Conservation (phyloP, 169 alveolate genomes). For the Ichthyophthirius multifiliis region DNA sequence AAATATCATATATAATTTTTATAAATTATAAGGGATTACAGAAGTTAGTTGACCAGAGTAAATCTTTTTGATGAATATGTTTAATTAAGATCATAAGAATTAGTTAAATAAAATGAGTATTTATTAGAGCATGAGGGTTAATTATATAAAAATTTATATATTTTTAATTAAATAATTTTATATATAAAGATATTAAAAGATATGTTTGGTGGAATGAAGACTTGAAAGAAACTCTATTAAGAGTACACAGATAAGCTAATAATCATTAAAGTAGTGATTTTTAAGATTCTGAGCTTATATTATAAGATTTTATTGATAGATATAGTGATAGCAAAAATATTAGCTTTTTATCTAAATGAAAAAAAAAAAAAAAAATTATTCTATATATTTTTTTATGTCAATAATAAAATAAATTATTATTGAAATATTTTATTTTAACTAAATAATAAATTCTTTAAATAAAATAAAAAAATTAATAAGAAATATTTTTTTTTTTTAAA, state of each 20-base stretch:
- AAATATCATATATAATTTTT: neutral
- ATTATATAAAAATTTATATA: no score
- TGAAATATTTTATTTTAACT: no score
- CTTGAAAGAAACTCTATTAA: constrained; percentile 57
- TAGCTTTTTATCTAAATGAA: no score
- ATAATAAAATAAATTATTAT: no score
- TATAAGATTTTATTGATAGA: constrained; percentile 68
- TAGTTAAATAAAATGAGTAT: constrained; percentile 60
- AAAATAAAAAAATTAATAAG: no score
- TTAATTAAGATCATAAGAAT: constrained; percentile 68
- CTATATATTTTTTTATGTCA: no score
- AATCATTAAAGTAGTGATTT: constrained; percentile 69
- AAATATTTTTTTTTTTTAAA: no score
- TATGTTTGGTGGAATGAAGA: constrained; percentile 73
- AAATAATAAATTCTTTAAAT: no score
- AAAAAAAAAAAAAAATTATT: no score
- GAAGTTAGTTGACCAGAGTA: constrained; percentile 60
- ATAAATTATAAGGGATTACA: constrained; percentile 34
- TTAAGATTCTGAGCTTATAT: constrained; percentile 62
- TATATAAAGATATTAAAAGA: constrained; percentile 48
- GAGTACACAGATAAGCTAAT: constrained; percentile 75
- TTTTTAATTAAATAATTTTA: neutral
- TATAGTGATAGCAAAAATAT: no score
- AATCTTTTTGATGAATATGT: constrained; percentile 72
- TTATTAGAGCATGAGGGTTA: constrained; percentile 53